phyloP scores from a whole-genome alignment of 495 filamentous ascomycete genomes.

The Neurospora cerealis region DNA sequence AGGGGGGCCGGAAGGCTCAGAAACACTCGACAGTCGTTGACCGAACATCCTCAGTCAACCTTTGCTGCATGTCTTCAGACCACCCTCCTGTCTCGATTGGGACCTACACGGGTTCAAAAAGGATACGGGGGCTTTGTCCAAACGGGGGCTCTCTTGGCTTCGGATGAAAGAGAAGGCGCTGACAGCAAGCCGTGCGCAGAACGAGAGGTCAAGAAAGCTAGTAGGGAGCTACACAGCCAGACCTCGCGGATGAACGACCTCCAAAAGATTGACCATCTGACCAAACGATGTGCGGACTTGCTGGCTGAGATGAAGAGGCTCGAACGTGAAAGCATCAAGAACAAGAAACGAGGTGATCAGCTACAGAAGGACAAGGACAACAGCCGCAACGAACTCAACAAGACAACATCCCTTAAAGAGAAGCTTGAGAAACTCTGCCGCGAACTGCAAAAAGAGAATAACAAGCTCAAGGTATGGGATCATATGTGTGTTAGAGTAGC shows the following conservation, averaged over 20 bases:
- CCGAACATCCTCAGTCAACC: neutral
- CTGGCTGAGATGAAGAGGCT: conserved; percentile 88
- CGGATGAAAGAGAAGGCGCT: conserved; percentile 5
- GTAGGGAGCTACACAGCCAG: conserved; percentile 73
- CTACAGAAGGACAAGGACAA: conserved; percentile 95
- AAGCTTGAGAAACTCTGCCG: conserved; percentile 92
- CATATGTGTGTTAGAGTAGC: neutral
- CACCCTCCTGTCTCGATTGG: neutral
- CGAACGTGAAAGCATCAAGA: conserved; percentile 87
- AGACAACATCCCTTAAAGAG: conserved; percentile 77
- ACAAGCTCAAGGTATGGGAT: conserved; percentile 75
- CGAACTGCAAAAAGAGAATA: conserved; percentile 90
- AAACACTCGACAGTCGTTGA: neutral
- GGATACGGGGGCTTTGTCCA: neutral
- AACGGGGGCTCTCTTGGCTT: neutral
- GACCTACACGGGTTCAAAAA: neutral
- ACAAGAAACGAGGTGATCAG: conserved; percentile 89
- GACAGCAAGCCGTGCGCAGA: conserved; percentile 26
- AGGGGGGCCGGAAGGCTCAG: neutral
- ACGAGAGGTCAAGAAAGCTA: conserved; percentile 79
- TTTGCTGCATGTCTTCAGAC: neutral
- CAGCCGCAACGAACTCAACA: conserved; percentile 73
- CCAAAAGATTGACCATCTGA: conserved; percentile 72
- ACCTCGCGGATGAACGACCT: conserved; percentile 67
- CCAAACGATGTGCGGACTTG: conserved; percentile 84